These are phyloP conservation scores for Epithele typhae DNA, from an alignment of 768 basidiomycete genomes.

Conservation along the genomic window DNA sequence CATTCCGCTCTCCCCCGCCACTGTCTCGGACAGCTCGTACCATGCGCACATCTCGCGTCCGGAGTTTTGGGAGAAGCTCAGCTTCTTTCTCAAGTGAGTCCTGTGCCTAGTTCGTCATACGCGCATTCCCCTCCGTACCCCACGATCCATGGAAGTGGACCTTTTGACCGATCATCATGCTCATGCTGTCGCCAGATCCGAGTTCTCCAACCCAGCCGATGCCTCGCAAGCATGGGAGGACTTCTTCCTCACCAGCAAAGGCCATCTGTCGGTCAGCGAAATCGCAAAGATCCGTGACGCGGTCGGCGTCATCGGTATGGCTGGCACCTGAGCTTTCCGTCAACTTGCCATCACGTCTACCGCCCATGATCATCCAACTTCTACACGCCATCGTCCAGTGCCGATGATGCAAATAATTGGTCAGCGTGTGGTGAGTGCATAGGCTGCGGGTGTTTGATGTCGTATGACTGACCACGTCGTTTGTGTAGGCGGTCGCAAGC, in stretches of 20 bases:
- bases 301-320: conserved; percentile 87
- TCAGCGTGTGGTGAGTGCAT: no score
- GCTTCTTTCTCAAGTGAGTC: conserved; percentile 58
- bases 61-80: conserved; percentile 73
- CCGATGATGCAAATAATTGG: no score
- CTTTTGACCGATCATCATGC: no score
- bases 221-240: conserved; percentile 77
- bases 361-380: no score
- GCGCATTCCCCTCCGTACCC: neutral
- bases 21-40: conserved; percentile 42
- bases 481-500: no score
- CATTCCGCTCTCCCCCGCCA: conserved; percentile 33
- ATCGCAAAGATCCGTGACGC: conserved; percentile 90
- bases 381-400: no score
- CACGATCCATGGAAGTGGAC: no score
- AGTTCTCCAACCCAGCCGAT: conserved; percentile 63
- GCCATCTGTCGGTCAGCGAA: conserved; percentile 73
- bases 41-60: conserved; percentile 71
- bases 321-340: conserved; percentile 50
- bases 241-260: conserved; percentile 80
- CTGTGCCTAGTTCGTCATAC: no score
- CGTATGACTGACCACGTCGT: no score
- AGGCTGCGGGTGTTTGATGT: no score
- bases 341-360: conserved; percentile 1
- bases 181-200: no score